These are phyloP conservation scores for Sporisorium iseilematis-ciliati DNA, from an alignment of 1,284 basidiomycete genomes.

Conservation along the genomic window DNA sequence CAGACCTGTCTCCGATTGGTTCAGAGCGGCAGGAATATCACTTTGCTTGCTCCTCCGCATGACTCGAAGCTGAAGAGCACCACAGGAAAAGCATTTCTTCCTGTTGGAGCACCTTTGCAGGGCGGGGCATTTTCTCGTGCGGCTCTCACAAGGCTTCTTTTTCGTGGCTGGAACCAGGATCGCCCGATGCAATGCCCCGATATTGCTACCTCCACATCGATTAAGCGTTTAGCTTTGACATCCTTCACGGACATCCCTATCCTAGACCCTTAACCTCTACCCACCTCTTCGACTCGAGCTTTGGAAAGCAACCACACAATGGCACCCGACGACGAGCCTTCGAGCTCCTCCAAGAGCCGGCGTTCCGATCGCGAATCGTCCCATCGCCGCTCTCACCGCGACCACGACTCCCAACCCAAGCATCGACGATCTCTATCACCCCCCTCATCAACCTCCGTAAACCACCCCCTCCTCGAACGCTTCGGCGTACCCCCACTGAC, in stretches of 20 bases:
- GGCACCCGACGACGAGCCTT: neutral
- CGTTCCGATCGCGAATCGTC: neutral
- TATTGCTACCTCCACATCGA: too few relatives aligned
- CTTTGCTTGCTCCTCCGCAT: neutral
- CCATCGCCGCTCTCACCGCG: neutral
- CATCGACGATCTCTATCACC: constrained; percentile 1
- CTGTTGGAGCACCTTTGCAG: neutral
- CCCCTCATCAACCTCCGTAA: neutral
- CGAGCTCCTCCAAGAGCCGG: neutral
- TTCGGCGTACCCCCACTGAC: constrained; percentile 15
- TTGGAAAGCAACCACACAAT: neutral
- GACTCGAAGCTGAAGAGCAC: neutral
- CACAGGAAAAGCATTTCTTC: neutral
- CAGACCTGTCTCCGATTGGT: neutral
- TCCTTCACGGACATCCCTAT: too few relatives aligned
- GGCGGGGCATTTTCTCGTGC: too few relatives aligned
- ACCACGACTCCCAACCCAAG: neutral
- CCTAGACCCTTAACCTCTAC: too few relatives aligned
- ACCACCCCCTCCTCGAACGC: neutral
- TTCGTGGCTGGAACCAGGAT: too few relatives aligned
- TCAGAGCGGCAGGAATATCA: too few relatives aligned
- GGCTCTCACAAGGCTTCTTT: too few relatives aligned
- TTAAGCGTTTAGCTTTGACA: too few relatives aligned
- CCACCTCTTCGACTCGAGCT: too few relatives aligned
- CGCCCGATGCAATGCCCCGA: too few relatives aligned